These are phyloP conservation scores for Colletotrichum phormii DNA, from an alignment of 2,329 filamentous ascomycete species.

Conservation along the genomic window DNA sequence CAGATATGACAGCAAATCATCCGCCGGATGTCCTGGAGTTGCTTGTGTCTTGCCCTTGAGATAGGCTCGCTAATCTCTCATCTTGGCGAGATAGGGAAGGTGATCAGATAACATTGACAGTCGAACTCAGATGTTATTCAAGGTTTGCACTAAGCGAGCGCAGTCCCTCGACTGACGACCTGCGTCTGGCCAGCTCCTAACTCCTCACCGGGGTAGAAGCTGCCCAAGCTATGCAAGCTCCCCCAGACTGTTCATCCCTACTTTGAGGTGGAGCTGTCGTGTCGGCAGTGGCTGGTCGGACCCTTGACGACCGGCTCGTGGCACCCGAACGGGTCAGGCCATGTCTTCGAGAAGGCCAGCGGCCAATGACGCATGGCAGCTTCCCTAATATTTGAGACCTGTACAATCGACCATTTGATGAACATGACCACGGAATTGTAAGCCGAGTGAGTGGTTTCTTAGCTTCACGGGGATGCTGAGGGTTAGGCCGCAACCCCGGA, in stretches of 20 bases:
- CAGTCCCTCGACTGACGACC: not conserved
- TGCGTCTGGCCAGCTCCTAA: not conserved
- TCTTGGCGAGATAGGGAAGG: slow-evolving; percentile 15
- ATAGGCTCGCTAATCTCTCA: not conserved
- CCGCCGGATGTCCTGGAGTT: not conserved
- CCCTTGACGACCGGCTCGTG: not conserved
- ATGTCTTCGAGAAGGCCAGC: not conserved
- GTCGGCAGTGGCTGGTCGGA: slow-evolving; percentile 19
- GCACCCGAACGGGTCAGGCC: not conserved
- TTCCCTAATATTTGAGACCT: not conserved
- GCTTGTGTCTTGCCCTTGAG: not conserved
- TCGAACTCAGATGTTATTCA: not conserved
- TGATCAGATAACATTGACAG: slow-evolving; percentile 1
- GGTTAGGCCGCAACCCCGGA: not conserved
- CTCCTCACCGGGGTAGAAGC: not conserved
- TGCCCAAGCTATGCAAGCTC: not conserved
- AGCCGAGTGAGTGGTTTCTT: not conserved
- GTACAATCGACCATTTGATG: not conserved
- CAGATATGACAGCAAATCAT: not conserved
- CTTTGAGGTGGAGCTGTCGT: not conserved
- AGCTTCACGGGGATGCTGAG: not conserved
- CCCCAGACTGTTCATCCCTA: not conserved
- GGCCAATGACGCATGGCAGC: not conserved
- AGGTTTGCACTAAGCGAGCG: not conserved
- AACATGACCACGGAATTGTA: too few species aligned